Evolutionary conservation across 2,329 filamentous ascomycete genomes (phyloP).

Genomic region (Nothopassalora personata): DNA sequence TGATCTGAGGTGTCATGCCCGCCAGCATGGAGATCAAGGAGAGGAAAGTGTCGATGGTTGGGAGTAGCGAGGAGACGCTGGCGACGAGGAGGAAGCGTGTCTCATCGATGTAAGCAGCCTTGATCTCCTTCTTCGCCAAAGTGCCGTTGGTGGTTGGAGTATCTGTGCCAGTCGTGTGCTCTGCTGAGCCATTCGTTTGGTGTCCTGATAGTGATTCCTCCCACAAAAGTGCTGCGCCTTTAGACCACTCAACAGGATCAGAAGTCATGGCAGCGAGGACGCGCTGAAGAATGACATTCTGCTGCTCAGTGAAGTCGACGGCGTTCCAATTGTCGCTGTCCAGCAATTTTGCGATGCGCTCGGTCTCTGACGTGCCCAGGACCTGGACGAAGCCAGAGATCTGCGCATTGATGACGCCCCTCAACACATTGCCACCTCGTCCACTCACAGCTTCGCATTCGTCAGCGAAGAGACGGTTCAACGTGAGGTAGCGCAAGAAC

Average conservation of each 20-base stretch:
- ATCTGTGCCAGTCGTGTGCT: constrained; percentile 2
- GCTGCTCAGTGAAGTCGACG: constrained; percentile 64
- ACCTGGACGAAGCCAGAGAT: constrained; percentile 73
- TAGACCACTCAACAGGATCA: constrained; percentile 63
- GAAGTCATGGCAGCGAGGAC: constrained; percentile 66
- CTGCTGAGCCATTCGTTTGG: constrained; percentile 29
- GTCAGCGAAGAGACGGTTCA: constrained; percentile 77
- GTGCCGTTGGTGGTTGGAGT: constrained; percentile 8
- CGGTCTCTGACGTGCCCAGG: constrained; percentile 66
- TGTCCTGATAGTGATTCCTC: constrained; percentile 27
- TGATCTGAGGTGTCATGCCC: constrained; percentile 80
- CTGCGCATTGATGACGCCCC: constrained; percentile 73
- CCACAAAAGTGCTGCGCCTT: constrained; percentile 50
- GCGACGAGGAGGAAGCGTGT: constrained; percentile 81
- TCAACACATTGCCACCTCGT: constrained; percentile 67
- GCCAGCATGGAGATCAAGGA: constrained; percentile 80
- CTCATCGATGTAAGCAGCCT: constrained; percentile 67
- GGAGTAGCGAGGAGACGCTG: constrained; percentile 74
- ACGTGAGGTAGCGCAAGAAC: constrained; percentile 75
- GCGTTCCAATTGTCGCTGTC: constrained; percentile 76
- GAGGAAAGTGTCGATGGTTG: constrained; percentile 75
- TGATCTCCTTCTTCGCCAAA: constrained; percentile 19
- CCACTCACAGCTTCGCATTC: constrained; percentile 83
- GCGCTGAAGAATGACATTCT: constrained; percentile 55
- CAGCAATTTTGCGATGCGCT: constrained; percentile 69